phyloP scores from a whole-genome alignment of 768 basidiomycete genomes.

The Pisolithus orientalis region DNA sequence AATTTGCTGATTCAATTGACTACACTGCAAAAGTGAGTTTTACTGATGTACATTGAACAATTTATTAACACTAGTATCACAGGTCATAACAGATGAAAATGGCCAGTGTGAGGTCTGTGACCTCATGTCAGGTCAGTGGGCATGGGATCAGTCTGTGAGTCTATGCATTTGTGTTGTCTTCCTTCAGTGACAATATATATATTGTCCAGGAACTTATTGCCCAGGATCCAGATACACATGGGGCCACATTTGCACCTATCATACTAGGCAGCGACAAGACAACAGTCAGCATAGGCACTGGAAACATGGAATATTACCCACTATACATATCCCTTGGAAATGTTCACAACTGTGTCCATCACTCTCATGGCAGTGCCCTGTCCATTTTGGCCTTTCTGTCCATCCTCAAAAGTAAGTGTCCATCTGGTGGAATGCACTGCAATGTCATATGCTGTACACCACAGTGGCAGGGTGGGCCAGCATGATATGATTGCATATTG shows the following conservation, averaged over 20 bases:
- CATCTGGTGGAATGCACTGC: too few species aligned
- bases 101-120: not conserved
- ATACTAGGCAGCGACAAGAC: constrained; percentile 21
- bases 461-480: too few species aligned
- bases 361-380: constrained; percentile 11
- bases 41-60: too few species aligned
- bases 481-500: too few species aligned
- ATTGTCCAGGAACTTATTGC: too few species aligned
- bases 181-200: too few species aligned
- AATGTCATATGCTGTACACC: too few species aligned
- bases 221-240: constrained; percentile 8
- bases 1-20: constrained; percentile 21
- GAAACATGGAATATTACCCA: constrained; percentile 16
- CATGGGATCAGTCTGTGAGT: constrained; percentile 1
- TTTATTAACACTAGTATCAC: too few species aligned
- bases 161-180: constrained; percentile 11
- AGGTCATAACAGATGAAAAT: not conserved
- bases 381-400: constrained; percentile 15
- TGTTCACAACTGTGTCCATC: constrained; percentile 9
- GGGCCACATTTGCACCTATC: constrained; percentile 11
- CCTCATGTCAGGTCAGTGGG: not conserved
- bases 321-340: constrained; percentile 14
- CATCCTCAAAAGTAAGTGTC: constrained; percentile 1
- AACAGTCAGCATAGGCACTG: constrained; percentile 17
- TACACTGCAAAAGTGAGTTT: constrained; percentile 2